Evolutionary conservation across 305 asterid genomes (phyloP).

Genomic region (Caryopteris hybrid): DNA sequence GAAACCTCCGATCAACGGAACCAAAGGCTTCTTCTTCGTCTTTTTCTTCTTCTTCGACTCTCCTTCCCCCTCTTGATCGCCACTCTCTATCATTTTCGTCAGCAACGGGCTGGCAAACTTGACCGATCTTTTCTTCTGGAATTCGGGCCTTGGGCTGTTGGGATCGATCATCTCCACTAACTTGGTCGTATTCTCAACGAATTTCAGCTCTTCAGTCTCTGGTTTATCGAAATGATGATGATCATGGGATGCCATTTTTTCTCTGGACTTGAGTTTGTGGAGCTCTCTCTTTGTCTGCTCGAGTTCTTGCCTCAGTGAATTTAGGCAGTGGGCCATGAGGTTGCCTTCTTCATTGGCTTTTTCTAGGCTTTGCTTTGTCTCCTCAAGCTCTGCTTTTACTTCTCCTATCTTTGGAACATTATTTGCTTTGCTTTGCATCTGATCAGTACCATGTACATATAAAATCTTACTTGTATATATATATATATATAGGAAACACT

Average conservation of each 20-base stretch:
- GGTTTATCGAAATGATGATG: conserved; percentile 26
- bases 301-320: conserved; percentile 53
- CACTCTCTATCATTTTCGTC: conserved; percentile 36
- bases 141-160: conserved; percentile 5
- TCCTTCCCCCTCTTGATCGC: conserved; percentile 6
- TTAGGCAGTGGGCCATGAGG: conserved; percentile 49
- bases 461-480: no score
- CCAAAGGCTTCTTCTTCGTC: conserved; percentile 50
- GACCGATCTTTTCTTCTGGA: conserved; percentile 65
- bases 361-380: conserved; percentile 45
- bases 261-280: conserved; percentile 35
- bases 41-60: conserved; percentile 29
- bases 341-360: conserved; percentile 60
- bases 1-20: conserved; percentile 54
- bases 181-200: conserved; percentile 37
- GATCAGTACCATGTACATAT: no score
- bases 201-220: conserved; percentile 62
- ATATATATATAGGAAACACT: no score
- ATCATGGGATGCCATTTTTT: conserved; percentile 17
- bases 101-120: conserved; percentile 71
- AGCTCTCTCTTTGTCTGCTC: conserved; percentile 68
- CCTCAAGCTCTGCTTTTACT: conserved; percentile 46
- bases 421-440: conserved; percentile 38
- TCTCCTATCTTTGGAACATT: conserved; percentile 19
- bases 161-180: conserved; percentile 5